Conservation (phyloP, 257 asterid genomes). For the Pogostemon cablin region DNA sequence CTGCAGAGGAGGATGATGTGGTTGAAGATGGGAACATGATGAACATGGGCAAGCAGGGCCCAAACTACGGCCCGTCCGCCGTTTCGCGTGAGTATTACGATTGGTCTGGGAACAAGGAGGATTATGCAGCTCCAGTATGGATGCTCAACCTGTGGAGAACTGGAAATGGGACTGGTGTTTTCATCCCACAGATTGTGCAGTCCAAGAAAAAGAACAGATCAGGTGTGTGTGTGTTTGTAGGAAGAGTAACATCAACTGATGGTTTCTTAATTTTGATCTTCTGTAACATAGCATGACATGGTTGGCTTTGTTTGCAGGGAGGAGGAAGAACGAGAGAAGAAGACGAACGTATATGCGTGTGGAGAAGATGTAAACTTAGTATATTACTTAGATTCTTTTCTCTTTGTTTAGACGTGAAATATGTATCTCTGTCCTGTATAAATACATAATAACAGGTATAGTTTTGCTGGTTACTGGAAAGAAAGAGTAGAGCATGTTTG, state of each 20-base stretch:
- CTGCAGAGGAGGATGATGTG: constrained; percentile 56
- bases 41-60: neutral
- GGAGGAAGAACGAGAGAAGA: constrained; percentile 48
- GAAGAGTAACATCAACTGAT: too few species aligned
- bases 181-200: constrained; percentile 68
- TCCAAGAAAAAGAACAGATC: constrained; percentile 48
- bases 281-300: neutral
- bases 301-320: constrained; percentile 44
- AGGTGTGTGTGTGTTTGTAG: constrained; percentile 42
- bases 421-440: constrained; percentile 2
- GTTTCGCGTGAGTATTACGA: constrained; percentile 24
- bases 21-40: constrained; percentile 24
- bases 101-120: constrained; percentile 32
- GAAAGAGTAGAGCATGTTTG: neutral
- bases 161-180: constrained; percentile 84
- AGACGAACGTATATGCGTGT: constrained; percentile 38
- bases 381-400: constrained; percentile 23
- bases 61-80: too few species aligned
- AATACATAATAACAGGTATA: neutral
- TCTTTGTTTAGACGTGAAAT: neutral
- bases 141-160: constrained; percentile 58
- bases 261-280: neutral
- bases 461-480: neutral
- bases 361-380: constrained; percentile 22
- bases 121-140: constrained; percentile 53